Conservation (phyloP, 805 yeast genomes). For the Myxozyma monticola region DNA sequence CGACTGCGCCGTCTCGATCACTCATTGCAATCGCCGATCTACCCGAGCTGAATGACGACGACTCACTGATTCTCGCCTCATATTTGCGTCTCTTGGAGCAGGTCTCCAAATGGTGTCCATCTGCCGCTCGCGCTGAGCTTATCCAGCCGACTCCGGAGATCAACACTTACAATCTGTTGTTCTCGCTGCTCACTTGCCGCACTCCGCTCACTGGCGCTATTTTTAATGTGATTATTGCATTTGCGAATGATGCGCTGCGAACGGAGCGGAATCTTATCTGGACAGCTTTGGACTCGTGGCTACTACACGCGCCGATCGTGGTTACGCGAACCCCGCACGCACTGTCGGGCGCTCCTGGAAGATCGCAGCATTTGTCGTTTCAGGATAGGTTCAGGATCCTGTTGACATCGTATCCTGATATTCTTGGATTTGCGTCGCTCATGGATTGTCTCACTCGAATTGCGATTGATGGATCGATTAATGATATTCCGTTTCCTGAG, state of each 20-base stretch:
- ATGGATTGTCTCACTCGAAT: slow-evolving; percentile 44
- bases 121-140: slow-evolving; percentile 38
- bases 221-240: slow-evolving; percentile 56
- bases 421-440: slow-evolving; percentile 61
- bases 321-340: slow-evolving; percentile 18
- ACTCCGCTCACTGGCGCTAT: slow-evolving; percentile 56
- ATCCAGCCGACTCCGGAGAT: slow-evolving; percentile 4
- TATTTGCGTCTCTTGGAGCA: slow-evolving; percentile 64
- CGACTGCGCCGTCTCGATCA: slow-evolving; percentile 18
- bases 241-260: slow-evolving; percentile 50
- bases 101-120: slow-evolving; percentile 47
- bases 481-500: slow-evolving; percentile 58
- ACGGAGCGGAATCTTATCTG: slow-evolving; percentile 55
- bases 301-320: slow-evolving; percentile 45
- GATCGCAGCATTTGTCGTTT: slow-evolving; percentile 40
- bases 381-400: slow-evolving; percentile 48
- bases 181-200: slow-evolving; percentile 48
- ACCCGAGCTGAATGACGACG: slow-evolving; percentile 75
- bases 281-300: slow-evolving; percentile 69
- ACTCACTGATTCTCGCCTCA: slow-evolving; percentile 70
- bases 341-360: slow-evolving; percentile 35
- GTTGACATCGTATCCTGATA: slow-evolving; percentile 56
- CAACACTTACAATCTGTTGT: slow-evolving; percentile 41
- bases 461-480: slow-evolving; percentile 9
- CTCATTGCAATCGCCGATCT: slow-evolving; percentile 38